Conservation (phyloP, 208 protist genomes). For the Leishmania lainsoni region DNA sequence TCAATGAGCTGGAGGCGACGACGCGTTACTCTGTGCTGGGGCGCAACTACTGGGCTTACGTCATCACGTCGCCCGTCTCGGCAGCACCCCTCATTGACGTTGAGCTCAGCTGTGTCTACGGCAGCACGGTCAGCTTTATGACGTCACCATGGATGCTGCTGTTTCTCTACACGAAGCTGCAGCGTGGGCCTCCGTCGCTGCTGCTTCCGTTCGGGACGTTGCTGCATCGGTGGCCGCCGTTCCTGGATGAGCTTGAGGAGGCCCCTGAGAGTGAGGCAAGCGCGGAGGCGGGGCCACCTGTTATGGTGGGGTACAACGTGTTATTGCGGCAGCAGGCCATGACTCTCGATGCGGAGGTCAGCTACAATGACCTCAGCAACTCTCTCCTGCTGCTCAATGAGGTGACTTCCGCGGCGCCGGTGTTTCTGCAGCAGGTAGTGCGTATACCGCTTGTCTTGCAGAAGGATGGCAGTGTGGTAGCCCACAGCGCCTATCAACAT, state of each 20-base stretch:
- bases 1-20: slow-evolving; percentile 88
- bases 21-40: slow-evolving; percentile 86
- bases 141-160: slow-evolving; percentile 84
- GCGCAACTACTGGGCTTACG: slow-evolving; percentile 88
- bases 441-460: slow-evolving; percentile 42
- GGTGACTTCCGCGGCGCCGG: slow-evolving; percentile 65
- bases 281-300: background rate
- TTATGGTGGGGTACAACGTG: slow-evolving; percentile 39
- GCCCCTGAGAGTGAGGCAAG: background rate
- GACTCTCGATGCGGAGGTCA: slow-evolving; percentile 76
- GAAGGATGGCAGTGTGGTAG: slow-evolving; percentile 32
- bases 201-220: slow-evolving; percentile 74
- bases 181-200: slow-evolving; percentile 55
- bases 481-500: slow-evolving; percentile 24
- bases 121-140: slow-evolving; percentile 78
- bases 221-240: slow-evolving; percentile 59
- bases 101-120: slow-evolving; percentile 77
- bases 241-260: slow-evolving; percentile 47
- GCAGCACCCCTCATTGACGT: slow-evolving; percentile 74
- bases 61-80: slow-evolving; percentile 66
- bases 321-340: slow-evolving; percentile 69
- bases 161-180: slow-evolving; percentile 62
- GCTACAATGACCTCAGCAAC: slow-evolving; percentile 57
- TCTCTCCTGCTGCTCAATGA: slow-evolving; percentile 76
- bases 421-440: slow-evolving; percentile 73